Evolutionary conservation across 352 stramenopile genomes (phyloP), one percentile per base, ranked within the genome.

Genomic region (Plasmopara viticola): DNA sequence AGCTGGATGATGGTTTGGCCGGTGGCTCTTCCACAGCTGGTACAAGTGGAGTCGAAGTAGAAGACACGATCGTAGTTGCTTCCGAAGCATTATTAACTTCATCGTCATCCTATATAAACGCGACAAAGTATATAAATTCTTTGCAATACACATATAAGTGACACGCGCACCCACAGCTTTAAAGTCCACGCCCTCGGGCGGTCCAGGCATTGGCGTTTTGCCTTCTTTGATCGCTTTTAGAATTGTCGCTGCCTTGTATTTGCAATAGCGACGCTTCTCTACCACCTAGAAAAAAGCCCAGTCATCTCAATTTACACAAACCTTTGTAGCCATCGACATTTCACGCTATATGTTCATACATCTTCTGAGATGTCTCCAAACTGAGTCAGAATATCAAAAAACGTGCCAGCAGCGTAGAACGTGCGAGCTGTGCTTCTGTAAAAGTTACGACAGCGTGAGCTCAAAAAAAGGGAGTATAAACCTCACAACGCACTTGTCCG

Each of bases 321-420:
- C 1, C 20, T 25, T 25, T 25, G 20, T 25, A 25, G 20, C 20
- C 20, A 25, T 25, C 20, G 20, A 25, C 20, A 25, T 25, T 25
- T 25, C 20, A 25, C 20, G 20, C 20, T 25, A 25, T 25, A 25
- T 25, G 20, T 17, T 15, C 77, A 47, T 50, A 91, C 80, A 55
- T 93, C 73, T 37, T 95, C 80, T 9, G 76, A 79, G 31, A 86
- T 72, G 3, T 87, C 64, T 33, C 94, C 87, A 72, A 98, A 99
- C 69, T 98, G 95, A 50, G 93, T 84, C 44, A 99, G 70, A 47
- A 98, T 97, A 65, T 99, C 95, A 49, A 98, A 97, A 68, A 98
- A 98, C 9, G 77, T 96, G 33, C 88, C 92, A 2, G 95, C 95
- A 0, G 94, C 94, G 76, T 98, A 98, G 74, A 98, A 99, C 17